Evolutionary conservation across 1,284 basidiomycete genomes (phyloP), one percentile per base, ranked within the genome.

Genomic region (Apiotrichum brassicae): DNA sequence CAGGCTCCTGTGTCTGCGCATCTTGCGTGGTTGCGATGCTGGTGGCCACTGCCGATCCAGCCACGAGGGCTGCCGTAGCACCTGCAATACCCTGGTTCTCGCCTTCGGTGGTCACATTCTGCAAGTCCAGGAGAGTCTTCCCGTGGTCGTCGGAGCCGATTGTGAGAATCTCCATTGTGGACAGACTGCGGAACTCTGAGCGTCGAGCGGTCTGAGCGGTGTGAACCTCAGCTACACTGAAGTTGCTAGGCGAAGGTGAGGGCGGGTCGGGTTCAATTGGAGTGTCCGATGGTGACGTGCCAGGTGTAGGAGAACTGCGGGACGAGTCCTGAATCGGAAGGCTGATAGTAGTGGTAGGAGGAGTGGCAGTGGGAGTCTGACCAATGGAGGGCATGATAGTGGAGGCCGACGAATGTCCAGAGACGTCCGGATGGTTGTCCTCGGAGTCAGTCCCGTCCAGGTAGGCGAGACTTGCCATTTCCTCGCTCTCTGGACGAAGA

Each of bases 141-240:
- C 26, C 24, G 14, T 42, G 14, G 13, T 42, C 26, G 40, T 30
- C 28, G 9, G 28, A 30, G 28, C n/a, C 16, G 28, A 42, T 18
- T 5, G 40, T 16, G 3, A 42, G 40, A 4, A 42, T 32, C 26
- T 42, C 40, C 5, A 16, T 42, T 12, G 43, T 24, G 14, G 22
- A 34, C 14, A 44, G n/a, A 13, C 32, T 34, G 32, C 43, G 43
- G 33, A 34, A 34, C 22, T 34, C 11, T 4, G 43, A 44, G 32
- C 43, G 43, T 11, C 43, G 32, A 6, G 43, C 43, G 12, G 43
- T 44, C 43, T 44, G 43, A 6, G 43, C 43, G 6, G 32, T 44
- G 32, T 35, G 43, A 3, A 44, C 43, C 16, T 34, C 43, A n/a
- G 43, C 43, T 3, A 14, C 22, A 19, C 26, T 30, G n/a, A 13